Conservation (phyloP, 495 filamentous ascomycete genomes). For the Penicillium lagena region DNA sequence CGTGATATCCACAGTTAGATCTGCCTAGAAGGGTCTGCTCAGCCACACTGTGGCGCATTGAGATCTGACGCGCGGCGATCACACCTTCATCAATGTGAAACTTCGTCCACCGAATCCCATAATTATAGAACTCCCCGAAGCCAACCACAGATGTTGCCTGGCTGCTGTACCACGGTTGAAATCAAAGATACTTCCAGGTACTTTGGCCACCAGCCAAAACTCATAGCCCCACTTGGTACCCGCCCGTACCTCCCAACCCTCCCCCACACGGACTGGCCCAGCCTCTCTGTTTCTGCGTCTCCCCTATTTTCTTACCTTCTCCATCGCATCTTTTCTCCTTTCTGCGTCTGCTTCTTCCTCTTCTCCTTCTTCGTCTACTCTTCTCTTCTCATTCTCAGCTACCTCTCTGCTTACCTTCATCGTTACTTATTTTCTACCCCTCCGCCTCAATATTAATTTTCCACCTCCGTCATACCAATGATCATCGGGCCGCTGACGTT, state of each 20-base stretch:
- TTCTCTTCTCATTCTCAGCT: neutral
- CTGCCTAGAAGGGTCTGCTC: no score
- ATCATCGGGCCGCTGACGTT: slow-evolving; percentile 1
- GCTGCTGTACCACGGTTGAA: no score
- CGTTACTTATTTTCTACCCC: neutral
- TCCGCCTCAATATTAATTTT: neutral
- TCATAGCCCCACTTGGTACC: neutral
- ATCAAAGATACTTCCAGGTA: no score
- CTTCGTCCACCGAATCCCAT: no score
- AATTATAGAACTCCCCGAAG: no score
- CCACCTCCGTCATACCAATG: neutral
- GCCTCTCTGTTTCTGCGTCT: slow-evolving; percentile 15
- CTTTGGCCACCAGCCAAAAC: no score
- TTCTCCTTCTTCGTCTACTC: slow-evolving; percentile 4
- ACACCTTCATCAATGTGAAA: no score
- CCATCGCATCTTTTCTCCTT: neutral
- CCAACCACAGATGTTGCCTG: no score
- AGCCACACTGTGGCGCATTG: no score
- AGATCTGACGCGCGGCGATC: no score
- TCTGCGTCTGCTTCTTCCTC: neutral
- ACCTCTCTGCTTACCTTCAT: neutral
- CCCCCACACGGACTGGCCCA: slow-evolving; percentile 14
- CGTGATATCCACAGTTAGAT: no score
- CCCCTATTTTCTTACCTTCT: no score
- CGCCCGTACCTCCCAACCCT: slow-evolving; percentile 1